phyloP scores from a whole-genome alignment of 2,329 filamentous ascomycete genomes.

The Colletotrichum melonis region DNA sequence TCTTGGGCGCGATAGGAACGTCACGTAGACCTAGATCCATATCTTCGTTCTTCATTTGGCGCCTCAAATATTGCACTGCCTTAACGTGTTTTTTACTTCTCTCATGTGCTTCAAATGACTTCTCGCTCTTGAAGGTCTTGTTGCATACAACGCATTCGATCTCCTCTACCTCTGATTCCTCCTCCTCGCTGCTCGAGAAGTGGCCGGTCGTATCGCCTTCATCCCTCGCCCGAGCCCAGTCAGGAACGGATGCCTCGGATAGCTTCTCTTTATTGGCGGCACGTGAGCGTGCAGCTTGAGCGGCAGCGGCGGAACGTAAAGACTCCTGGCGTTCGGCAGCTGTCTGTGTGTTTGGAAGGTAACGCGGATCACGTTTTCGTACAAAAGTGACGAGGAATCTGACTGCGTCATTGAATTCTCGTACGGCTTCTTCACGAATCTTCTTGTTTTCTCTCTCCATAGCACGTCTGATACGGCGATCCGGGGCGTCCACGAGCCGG shows the following conservation, averaged over 20 bases:
- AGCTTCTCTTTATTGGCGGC: conserved; percentile 84
- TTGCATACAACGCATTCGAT: conserved; percentile 83
- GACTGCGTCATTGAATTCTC: conserved; percentile 94
- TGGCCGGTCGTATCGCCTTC: conserved; percentile 55
- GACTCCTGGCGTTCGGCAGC: conserved; percentile 84
- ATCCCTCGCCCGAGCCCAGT: conserved; percentile 76
- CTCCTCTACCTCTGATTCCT: conserved; percentile 66
- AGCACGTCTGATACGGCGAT: conserved; percentile 81
- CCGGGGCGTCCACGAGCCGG: conserved; percentile 85
- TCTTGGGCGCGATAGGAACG: neutral
- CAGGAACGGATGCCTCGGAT: conserved; percentile 72
- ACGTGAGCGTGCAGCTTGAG: conserved; percentile 85
- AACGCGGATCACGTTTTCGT: conserved; percentile 90
- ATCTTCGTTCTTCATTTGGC: conserved; percentile 87
- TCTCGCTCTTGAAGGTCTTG: conserved; percentile 88
- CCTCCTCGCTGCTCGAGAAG: conserved; percentile 70
- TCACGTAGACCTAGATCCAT: conserved; percentile 57
- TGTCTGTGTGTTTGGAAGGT: conserved; percentile 79
- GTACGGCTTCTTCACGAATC: conserved; percentile 81
- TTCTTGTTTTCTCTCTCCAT: conserved; percentile 98
- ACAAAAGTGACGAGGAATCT: conserved; percentile 88
- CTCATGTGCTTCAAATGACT: conserved; percentile 91
- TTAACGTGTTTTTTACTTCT: conserved; percentile 97
- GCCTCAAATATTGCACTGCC: conserved; percentile 81
- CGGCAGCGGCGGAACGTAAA: conserved; percentile 81